phyloP scores from a whole-genome alignment of 2,329 filamentous ascomycete genomes.

The Colletotrichum chrysophilum region DNA sequence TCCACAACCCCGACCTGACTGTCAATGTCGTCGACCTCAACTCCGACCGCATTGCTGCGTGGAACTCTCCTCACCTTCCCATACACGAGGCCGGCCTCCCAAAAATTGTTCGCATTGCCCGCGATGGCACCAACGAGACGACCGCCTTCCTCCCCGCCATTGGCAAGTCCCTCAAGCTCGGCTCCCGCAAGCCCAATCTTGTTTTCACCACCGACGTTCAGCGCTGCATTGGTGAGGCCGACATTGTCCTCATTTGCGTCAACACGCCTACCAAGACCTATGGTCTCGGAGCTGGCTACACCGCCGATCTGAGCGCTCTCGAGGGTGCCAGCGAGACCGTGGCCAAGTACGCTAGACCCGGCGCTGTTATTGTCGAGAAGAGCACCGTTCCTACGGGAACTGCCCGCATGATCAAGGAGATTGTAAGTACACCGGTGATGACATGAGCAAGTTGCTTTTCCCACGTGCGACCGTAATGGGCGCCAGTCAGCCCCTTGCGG shows the following conservation, averaged over 20 bases:
- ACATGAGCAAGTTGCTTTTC: background rate
- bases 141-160: slow-evolving; percentile 45
- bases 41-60: slow-evolving; percentile 67
- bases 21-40: slow-evolving; percentile 80
- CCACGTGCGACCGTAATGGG: background rate
- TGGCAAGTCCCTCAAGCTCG: slow-evolving; percentile 35
- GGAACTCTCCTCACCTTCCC: slow-evolving; percentile 76
- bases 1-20: slow-evolving; percentile 72
- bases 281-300: slow-evolving; percentile 72
- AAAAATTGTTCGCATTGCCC: slow-evolving; percentile 69
- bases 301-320: slow-evolving; percentile 75
- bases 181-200: slow-evolving; percentile 66
- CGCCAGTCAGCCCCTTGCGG: background rate
- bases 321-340: slow-evolving; percentile 73
- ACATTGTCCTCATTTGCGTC: slow-evolving; percentile 77
- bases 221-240: slow-evolving; percentile 67
- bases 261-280: slow-evolving; percentile 80
- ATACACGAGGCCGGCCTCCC: slow-evolving; percentile 78
- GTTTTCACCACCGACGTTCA: slow-evolving; percentile 75
- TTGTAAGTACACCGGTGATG: slow-evolving; percentile 50
- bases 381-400: slow-evolving; percentile 81
- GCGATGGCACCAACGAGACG: slow-evolving; percentile 58
- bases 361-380: slow-evolving; percentile 82
- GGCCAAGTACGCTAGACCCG: slow-evolving; percentile 67
- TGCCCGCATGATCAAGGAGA: slow-evolving; percentile 71